Conservation (phyloP, 306 rosid genomes). For the Coriaria nepalensis region DNA sequence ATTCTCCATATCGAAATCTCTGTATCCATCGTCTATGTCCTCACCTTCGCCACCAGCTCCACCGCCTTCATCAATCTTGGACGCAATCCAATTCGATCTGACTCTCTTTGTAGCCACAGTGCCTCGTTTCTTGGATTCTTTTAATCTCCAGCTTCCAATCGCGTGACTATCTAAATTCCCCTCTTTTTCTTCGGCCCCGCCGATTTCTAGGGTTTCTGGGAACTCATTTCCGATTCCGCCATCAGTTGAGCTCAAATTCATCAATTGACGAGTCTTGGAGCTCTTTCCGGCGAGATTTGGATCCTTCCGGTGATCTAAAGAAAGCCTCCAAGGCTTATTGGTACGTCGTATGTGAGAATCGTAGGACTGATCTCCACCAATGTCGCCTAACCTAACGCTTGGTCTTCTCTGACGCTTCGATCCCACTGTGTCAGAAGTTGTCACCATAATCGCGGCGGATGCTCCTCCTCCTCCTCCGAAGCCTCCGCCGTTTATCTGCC, state of each 20-base stretch:
- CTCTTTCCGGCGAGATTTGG: constrained; percentile 35
- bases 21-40: constrained; percentile 52
- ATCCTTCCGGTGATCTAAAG: constrained; percentile 27
- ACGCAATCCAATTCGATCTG: constrained; percentile 79
- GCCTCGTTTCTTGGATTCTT: constrained; percentile 70
- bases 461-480: constrained; percentile 2
- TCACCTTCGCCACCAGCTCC: constrained; percentile 46
- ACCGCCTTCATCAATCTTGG: constrained; percentile 52
- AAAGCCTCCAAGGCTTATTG: constrained; percentile 52
- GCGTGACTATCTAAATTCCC: constrained; percentile 56
- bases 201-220: constrained; percentile 46
- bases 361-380: constrained; percentile 80
- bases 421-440: constrained; percentile 45
- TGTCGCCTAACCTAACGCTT: constrained; percentile 85
- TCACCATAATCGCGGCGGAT: constrained; percentile 15
- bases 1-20: constrained; percentile 66
- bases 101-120: constrained; percentile 44
- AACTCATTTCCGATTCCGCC: constrained; percentile 27
- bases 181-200: constrained; percentile 30
- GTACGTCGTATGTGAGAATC: constrained; percentile 59
- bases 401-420: constrained; percentile 86
- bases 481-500: constrained; percentile 34
- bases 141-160: constrained; percentile 82
- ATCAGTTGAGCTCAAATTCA: constrained; percentile 42
- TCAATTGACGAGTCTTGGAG: constrained; percentile 76